These are phyloP conservation scores for Baorangia bicolor DNA, from an alignment of 768 basidiomycete genomes.

Conservation along the genomic window DNA sequence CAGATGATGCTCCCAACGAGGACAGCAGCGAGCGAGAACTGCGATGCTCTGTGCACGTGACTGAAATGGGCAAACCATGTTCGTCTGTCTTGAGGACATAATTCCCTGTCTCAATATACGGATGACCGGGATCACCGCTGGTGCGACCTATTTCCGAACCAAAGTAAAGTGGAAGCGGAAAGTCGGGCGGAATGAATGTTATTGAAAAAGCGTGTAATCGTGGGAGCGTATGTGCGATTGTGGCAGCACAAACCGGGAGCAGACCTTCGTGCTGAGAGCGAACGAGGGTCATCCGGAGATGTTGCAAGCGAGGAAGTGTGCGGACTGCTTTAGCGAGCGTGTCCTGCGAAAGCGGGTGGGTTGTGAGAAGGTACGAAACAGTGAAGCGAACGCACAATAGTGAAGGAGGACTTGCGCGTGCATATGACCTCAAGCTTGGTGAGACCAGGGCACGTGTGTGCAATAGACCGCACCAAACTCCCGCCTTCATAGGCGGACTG, in stretches of 20 bases:
- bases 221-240: slow-evolving; percentile 65
- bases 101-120: slow-evolving; percentile 42
- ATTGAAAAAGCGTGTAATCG: slow-evolving; percentile 64
- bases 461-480: slow-evolving; percentile 64
- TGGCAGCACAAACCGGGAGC: slow-evolving; percentile 55
- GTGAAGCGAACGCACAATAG: slow-evolving; percentile 46
- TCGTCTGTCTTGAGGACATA: slow-evolving; percentile 59
- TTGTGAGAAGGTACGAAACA: neutral
- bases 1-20: slow-evolving; percentile 22
- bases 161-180: slow-evolving; percentile 48
- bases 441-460: slow-evolving; percentile 63
- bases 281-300: slow-evolving; percentile 63
- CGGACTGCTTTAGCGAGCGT: slow-evolving; percentile 60
- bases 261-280: slow-evolving; percentile 64
- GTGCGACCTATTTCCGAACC: slow-evolving; percentile 42
- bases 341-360: slow-evolving; percentile 17
- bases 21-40: slow-evolving; percentile 26
- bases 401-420: slow-evolving; percentile 68
- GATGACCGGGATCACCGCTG: slow-evolving; percentile 23
- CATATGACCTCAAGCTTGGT: slow-evolving; percentile 65
- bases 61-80: slow-evolving; percentile 60
- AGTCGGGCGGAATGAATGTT: slow-evolving; percentile 60
- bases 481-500: slow-evolving; percentile 76
- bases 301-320: slow-evolving; percentile 60
- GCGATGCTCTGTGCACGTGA: slow-evolving; percentile 51